A percentile compares a stretch with the other conserved stretches of the same genome.
These are phyloP conservation scores for Chaetothyriales sp. DNA, from an alignment of 2,329 filamentous ascomycete genomes.

Conservation along the genomic window DNA sequence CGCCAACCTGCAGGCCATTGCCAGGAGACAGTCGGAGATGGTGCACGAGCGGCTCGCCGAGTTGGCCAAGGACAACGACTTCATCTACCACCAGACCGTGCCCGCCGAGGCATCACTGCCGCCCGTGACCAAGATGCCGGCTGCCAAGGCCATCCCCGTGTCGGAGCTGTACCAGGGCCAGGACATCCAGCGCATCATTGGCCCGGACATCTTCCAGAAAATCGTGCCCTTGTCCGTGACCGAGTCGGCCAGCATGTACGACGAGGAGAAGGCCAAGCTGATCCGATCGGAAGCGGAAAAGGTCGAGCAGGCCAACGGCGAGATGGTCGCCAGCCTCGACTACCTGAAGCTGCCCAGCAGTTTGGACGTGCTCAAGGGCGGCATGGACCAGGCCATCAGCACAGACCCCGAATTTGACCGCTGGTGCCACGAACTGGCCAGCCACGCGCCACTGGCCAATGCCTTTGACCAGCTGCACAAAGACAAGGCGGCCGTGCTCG, in stretches of 20 bases:
- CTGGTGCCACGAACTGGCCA: slow-evolving; percentile 88
- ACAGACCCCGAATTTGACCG: slow-evolving; percentile 83
- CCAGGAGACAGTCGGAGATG: slow-evolving; percentile 65
- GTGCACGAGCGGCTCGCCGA: slow-evolving; percentile 69
- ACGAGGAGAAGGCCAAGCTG: slow-evolving; percentile 95
- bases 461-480: slow-evolving; percentile 68
- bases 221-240: slow-evolving; percentile 94
- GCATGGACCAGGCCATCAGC: slow-evolving; percentile 74
- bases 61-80: slow-evolving; percentile 85
- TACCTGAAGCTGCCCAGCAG: slow-evolving; percentile 83
- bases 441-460: slow-evolving; percentile 62
- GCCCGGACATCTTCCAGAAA: slow-evolving; percentile 90
- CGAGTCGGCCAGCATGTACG: slow-evolving; percentile 90
- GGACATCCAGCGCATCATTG: slow-evolving; percentile 92
- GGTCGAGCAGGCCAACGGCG: slow-evolving; percentile 81
- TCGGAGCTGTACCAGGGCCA: slow-evolving; percentile 94
- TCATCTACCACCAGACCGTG: slow-evolving; percentile 90
- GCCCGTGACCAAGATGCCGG: slow-evolving; percentile 77
- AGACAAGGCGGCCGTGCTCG: slow-evolving; percentile 62
- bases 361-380: slow-evolving; percentile 81
- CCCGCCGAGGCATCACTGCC: slow-evolving; percentile 71
- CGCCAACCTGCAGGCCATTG: slow-evolving; percentile 58
- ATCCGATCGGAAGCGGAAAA: slow-evolving; percentile 86
- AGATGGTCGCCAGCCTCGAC: slow-evolving; percentile 90
- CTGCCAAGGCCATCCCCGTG: slow-evolving; percentile 92